Base-by-base conservation (phyloP, 257 asterid genomes). In the Salvia hispanica region DNA sequence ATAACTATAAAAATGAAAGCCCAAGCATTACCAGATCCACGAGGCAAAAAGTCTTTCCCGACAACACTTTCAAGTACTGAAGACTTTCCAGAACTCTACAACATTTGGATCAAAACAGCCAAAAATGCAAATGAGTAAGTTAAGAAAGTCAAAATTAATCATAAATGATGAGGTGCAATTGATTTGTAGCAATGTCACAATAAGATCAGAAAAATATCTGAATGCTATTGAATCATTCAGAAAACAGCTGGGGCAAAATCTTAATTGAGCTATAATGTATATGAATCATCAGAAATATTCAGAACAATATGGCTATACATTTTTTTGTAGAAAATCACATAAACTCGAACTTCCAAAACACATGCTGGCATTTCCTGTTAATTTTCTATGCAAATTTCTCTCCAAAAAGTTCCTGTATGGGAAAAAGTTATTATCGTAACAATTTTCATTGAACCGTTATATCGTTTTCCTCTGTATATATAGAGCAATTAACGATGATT, bases 51-150 rank as follows among this genome's bases (percentile, higher is more conserved):
- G 77, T 94, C 99, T 82, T 91, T 91, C 50, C 97, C 99, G 8
- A 94, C 97, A 73, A 91, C 59, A 82, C 99, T 94, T 81, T 94
- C 99, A 10, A 94, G 99, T 31, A 90, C 99, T 10, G 99, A 94
- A 51, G 99, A 94, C 80, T 94, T 94, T 58, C 99, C 97, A 77
- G 97, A 94, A 69, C 99, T 94, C 99, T 94, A 76, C 34, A 76
- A 52, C 6, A 57, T 9, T 58, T 31, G 64, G 70, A 47, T 70
- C 62, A 66, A 25, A 21, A 5, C 31, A 74, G 57, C 25, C 14
- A 11, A 56, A 64, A 46, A 47, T 31, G 69, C 28, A 68, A 63
- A 65, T 51, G 33, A 76, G 39, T 31, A 28, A 12, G 42, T 14
- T 11, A 58, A 63, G 56, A 48, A 59, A 52, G n/a, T 53, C 33